A percentile compares a stretch with the other conserved stretches of the same genome.
Evolutionary conservation across 352 stramenopile genomes (phyloP).

Genomic region (Achlya hypogyna): DNA sequence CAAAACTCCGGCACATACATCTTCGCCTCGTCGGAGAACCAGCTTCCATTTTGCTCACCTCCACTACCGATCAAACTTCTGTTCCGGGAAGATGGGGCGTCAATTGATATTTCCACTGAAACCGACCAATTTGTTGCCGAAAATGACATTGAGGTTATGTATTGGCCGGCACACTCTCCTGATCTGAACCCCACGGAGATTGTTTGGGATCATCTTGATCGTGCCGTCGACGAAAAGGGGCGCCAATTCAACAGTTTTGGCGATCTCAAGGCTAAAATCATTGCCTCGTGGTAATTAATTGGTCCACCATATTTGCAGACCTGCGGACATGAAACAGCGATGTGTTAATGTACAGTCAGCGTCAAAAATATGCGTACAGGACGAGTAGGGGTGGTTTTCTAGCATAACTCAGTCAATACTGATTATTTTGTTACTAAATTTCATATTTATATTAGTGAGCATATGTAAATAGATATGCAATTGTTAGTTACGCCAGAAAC

Average conservation of each 20-base stretch:
- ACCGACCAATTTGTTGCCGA: neutral
- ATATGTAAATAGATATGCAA: too few relatives aligned
- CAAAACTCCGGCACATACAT: too few relatives aligned
- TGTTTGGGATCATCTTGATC: neutral
- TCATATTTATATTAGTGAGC: too few relatives aligned
- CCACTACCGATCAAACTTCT: constrained; percentile 4
- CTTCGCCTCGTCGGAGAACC: constrained; percentile 8
- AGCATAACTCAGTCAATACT: too few relatives aligned
- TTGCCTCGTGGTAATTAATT: neutral
- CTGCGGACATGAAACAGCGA: neutral
- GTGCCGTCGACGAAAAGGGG: neutral
- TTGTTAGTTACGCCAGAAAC: too few relatives aligned
- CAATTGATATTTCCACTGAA: neutral
- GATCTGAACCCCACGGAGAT: constrained; percentile 15
- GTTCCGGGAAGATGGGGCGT: constrained; percentile 21
- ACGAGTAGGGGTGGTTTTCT: too few relatives aligned
- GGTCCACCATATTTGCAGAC: neutral
- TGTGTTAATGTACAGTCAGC: neutral
- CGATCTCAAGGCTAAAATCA: neutral
- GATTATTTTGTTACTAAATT: too few relatives aligned
- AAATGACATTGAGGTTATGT: neutral
- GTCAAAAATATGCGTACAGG: too few relatives aligned
- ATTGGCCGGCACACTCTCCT: neutral
- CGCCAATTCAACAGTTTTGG: neutral
- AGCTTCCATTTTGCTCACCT: constrained; percentile 13